Evolutionary conservation across 2,329 filamentous ascomycete species (phyloP), one percentile per base, ranked within the genome.

Genomic region (Fragosphaeria purpurea): DNA sequence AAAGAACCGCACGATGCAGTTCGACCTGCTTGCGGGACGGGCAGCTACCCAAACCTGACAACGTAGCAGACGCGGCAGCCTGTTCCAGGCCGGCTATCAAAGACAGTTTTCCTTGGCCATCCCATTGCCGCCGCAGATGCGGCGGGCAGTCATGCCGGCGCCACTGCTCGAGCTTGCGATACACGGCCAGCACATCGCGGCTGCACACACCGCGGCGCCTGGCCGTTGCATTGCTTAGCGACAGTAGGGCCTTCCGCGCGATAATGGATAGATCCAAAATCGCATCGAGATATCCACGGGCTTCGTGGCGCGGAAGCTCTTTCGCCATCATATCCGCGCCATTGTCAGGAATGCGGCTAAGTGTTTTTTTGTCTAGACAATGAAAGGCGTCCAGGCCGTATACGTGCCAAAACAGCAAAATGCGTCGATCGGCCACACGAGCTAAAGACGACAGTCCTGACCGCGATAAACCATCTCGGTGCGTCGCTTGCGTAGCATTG

Each of bases 331-430:
- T 13, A 12, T 37, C 48, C 10, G 45, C 22, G 31, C 52, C 47
- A 8, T 35, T 10, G 30, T 56, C 55, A 5, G 51, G 56, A 10
- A 58, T 56, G 7, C 55, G 52, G 22, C 54, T 56, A 31, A 54
- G 12, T 5, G 39, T 52, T 47, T 57, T 57, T 32, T 54, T 47
- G 44, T 59, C 57, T 9, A 59, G 54, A 42, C 50, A 54, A 43
- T 56, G 42, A 41, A 59, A 59, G 13, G 55, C 51, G 41, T 59
- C 57, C 8, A 57, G 52, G 12, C 56, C 56, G 34, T 53, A 58
- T 12, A 57, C 53, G 43, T 58, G 58, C 58, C 54, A 58, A 40
- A 56, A 57, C 6, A 58, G 44, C 4, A 57, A 47, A 1, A 46
- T 54, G 34, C 50, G 55, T 30, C 56, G 56, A 47, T 59, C 47